phyloP scores from a whole-genome alignment of 2,329 filamentous ascomycete species.

The Tolypocladium amazonense region DNA sequence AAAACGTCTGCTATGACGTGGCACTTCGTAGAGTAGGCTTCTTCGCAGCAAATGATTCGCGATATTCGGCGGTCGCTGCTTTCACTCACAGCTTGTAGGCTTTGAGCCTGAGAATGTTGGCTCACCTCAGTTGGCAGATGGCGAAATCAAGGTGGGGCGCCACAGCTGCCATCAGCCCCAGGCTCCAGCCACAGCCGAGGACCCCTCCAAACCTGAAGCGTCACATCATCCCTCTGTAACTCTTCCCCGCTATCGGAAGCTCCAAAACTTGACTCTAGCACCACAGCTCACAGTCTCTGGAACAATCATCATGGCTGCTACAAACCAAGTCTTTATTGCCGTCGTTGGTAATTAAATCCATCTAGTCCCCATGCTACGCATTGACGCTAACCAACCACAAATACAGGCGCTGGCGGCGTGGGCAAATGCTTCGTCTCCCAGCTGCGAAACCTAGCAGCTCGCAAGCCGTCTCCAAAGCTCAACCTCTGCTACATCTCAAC shows the following conservation, averaged over 20 bases:
- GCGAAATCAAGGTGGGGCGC: not conserved
- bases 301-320: constrained; percentile 25
- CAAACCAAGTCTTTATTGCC: constrained; percentile 40
- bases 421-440: constrained; percentile 85
- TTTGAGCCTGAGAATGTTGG: not conserved
- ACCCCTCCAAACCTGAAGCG: not conserved
- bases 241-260: constrained; percentile 24
- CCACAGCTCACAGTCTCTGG: constrained; percentile 5
- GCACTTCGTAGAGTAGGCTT: not conserved
- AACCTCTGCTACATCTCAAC: constrained; percentile 77
- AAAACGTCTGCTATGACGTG: not conserved
- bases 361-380: too few species aligned
- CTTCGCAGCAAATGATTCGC: not conserved
- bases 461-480: constrained; percentile 59
- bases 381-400: constrained; percentile 6
- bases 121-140: not conserved
- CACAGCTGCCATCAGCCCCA: constrained; percentile 1
- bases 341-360: constrained; percentile 32
- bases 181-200: constrained; percentile 3
- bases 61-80: not conserved
- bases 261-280: constrained; percentile 14
- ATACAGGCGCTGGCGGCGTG: constrained; percentile 76
- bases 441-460: constrained; percentile 55
- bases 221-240: not conserved
- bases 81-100: not conserved